Conservation (phyloP, 805 yeast genomes). For the Kodamaea jinghongensis region DNA sequence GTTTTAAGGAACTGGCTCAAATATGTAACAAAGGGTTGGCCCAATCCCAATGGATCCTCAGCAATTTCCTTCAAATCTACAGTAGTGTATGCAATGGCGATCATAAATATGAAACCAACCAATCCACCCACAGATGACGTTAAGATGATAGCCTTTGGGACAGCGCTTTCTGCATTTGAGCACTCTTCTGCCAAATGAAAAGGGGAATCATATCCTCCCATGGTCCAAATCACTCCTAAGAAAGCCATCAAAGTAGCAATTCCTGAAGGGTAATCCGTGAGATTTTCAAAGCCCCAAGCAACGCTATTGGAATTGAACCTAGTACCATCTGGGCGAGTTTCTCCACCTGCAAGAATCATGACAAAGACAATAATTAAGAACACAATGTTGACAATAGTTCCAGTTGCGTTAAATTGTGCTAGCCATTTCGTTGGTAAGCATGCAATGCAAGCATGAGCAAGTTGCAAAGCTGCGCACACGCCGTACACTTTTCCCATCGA, state of each 20-base stretch:
- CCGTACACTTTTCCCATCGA: conserved; percentile 51
- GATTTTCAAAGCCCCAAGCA: conserved; percentile 58
- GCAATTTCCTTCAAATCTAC: conserved; percentile 48
- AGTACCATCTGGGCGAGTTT: conserved; percentile 21
- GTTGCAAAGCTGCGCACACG: conserved; percentile 50
- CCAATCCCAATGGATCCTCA: conserved; percentile 45
- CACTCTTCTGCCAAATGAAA: conserved; percentile 76
- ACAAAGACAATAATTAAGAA: conserved; percentile 53
- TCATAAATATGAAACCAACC: conserved; percentile 55
- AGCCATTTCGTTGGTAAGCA: conserved; percentile 55
- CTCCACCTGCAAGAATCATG: conserved; percentile 37
- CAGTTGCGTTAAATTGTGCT: conserved; percentile 49
- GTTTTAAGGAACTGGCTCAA: conserved; percentile 47
- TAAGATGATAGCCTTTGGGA: conserved; percentile 63
- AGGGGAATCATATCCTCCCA: conserved; percentile 75
- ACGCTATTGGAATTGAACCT: conserved; percentile 47
- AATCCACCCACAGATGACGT: conserved; percentile 55
- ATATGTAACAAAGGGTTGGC: conserved; percentile 62
- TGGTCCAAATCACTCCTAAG: conserved; percentile 63
- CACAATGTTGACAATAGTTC: conserved; percentile 48
- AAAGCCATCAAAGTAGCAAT: conserved; percentile 55
- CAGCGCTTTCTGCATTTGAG: conserved; percentile 58
- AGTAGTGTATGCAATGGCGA: conserved; percentile 60
- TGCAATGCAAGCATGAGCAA: conserved; percentile 46
- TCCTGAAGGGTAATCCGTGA: conserved; percentile 64